Conservation (phyloP, 306 rosid species). For the Aeschynomene evenia region DNA sequence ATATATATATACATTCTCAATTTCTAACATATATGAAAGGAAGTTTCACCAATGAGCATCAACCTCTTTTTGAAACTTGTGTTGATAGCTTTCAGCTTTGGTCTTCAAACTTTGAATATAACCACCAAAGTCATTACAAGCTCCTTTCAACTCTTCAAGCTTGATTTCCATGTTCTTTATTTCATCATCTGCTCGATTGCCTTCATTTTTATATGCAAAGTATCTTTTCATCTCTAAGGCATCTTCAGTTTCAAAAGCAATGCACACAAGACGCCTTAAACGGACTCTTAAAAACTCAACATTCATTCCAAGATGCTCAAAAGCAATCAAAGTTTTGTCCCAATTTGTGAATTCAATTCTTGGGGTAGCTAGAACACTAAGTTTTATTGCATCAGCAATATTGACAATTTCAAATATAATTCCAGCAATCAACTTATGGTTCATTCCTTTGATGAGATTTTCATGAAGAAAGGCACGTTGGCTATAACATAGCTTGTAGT, state of each 20-base stretch:
- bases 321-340: constrained; percentile 70
- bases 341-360: constrained; percentile 53
- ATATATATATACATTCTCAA: background rate
- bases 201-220: constrained; percentile 43
- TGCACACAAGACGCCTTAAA: constrained; percentile 50
- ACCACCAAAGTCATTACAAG: constrained; percentile 58
- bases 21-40: background rate
- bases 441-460: constrained; percentile 48
- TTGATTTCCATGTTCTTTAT: constrained; percentile 61
- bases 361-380: constrained; percentile 47
- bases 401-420: constrained; percentile 52
- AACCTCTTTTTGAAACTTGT: constrained; percentile 51
- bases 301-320: constrained; percentile 74
- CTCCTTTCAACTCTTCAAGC: constrained; percentile 66
- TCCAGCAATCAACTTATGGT: constrained; percentile 49
- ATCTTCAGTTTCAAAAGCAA: constrained; percentile 52
- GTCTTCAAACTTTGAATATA: constrained; percentile 57
- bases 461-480: constrained; percentile 81
- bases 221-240: constrained; percentile 45
- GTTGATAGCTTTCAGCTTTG: constrained; percentile 53
- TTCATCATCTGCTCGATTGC: constrained; percentile 45
- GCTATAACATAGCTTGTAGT: constrained; percentile 69
- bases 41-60: constrained; percentile 58
- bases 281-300: constrained; percentile 63
- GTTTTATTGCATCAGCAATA: constrained; percentile 58